Base-by-base conservation (phyloP, 2,329 filamentous ascomycete genomes). In the Chrysosporium keratinophilum region DNA sequence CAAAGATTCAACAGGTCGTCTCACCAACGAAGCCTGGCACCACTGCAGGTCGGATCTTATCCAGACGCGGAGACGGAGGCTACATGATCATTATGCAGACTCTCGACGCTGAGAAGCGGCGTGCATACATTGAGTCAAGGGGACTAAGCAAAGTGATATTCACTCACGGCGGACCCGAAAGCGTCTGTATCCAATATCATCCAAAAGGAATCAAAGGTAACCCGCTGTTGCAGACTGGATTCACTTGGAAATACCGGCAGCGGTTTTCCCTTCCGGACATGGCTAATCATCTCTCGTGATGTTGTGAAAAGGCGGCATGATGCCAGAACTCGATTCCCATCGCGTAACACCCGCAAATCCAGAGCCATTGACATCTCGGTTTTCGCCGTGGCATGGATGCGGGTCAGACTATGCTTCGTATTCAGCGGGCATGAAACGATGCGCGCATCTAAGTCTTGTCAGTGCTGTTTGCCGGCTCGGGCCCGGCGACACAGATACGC, bases 41-140 rank as follows among this genome's bases (percentile, higher is more conserved):
- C 0, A 70, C 72, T 0, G 73, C 69, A 1, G 68, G 69, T 6
- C 62, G 72, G 33, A 58, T 74, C 3, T 68, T 75, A 14, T 52
- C 65, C 1, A 74, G 72, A 59, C 65, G 67, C 31, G 70, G 71
- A 9, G 69, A 74, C 52, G 71, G 72, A 6, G 73, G 73, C 3
- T 76, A 75, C 58, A 76, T 75, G 71, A 67, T 74, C 53, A 74
- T 74, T 50, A 75, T 76, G 72, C 72, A 75, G 57, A 74, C 68
- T 1, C 58, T 62, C 9, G 67, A 74, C 48, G 73, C 73, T 5
- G 59, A 56, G 17, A 62, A 62, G 45, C 64, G 69, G 19, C 65
- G 67, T 20, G 56, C 64, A 47, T 62, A 69, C 55, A 71, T 76
- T 28, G 66, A 71, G 50, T 57, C 61, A 0, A 63, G 64, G 1